Evolutionary conservation across 768 basidiomycete genomes (phyloP), one percentile per base, ranked within the genome.

Genomic region (Hygrocybe coccinea): DNA sequence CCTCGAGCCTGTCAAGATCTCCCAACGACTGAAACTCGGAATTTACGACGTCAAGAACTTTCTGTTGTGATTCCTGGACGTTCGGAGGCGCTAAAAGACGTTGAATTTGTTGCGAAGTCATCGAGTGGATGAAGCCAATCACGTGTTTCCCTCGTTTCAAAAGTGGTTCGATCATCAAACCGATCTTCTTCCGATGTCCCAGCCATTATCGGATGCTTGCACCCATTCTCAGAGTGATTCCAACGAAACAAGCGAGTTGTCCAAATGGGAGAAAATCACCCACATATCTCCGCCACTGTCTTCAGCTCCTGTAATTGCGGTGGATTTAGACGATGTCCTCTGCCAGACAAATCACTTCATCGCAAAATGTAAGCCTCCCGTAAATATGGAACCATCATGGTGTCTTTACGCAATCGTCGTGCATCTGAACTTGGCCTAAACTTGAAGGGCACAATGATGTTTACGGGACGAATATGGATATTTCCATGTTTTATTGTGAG

Each of bases 291-390:
- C 10, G 58, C 68, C n/a, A 64, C 69, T 62, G 7, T 58, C 63
- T 7, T 54, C 59, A 47, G 66, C 63, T 53, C 76, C 75, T 24
- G 64, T 84, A 49, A 80, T 87, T 62, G 82, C 84, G 3, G 69
- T 86, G 38, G 86, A 87, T 67, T 61, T 87, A 53, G 85, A 87
- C 57, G 86, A 87, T 69, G 86, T 87, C 36, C 69, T 87, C 54
- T 73, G 80, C 57, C 66, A 77, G 64, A 88, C 85, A n/a, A 89
- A 87, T 65, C 57, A 69, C 37, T 67, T 69, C 21, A 74, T 87
- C 17, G 78, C 80, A 14, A 62, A 79, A 36, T 89, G 87, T 86
- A 65, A 62, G 81, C 65, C 14, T 39, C 24, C 22, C 29, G 38
- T 54, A 25, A 11, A 21, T 29, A 38, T 7, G 25, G 21, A 19